phyloP scores from a whole-genome alignment of 2,329 filamentous ascomycete genomes.

The Talaromyces funiculosus region DNA sequence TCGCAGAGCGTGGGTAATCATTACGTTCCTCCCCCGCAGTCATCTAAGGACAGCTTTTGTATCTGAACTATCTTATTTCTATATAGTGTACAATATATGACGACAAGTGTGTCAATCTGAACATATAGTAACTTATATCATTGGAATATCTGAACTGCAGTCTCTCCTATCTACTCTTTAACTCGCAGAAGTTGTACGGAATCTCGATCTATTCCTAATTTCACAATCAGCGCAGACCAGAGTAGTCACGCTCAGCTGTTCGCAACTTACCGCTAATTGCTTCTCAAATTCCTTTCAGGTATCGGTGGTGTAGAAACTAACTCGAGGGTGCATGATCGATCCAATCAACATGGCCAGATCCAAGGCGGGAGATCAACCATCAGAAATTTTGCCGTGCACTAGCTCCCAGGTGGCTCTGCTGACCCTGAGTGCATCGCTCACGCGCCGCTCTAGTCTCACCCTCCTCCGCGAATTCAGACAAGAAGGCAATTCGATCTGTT shows the following conservation, averaged over 20 bases:
- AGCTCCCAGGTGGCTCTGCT: conserved; percentile 2
- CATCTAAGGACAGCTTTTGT: neutral
- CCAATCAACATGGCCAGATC: conserved; percentile 19
- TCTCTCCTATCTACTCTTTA: neutral
- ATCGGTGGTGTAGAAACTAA: neutral
- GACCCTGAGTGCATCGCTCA: conserved; percentile 11
- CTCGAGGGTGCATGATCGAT: neutral
- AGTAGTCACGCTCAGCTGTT: neutral
- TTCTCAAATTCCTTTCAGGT: neutral
- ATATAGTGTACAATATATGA: neutral
- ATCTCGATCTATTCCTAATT: neutral
- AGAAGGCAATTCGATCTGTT: neutral
- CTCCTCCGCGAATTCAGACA: neutral
- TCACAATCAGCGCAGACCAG: neutral
- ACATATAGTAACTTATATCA: neutral
- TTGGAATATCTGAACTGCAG: neutral
- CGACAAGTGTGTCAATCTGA: neutral
- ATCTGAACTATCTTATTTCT: neutral
- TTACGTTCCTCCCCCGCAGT: neutral
- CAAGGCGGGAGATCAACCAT: conserved; percentile 8
- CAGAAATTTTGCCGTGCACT: conserved; percentile 3
- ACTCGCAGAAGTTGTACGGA: neutral
- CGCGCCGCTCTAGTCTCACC: conserved; percentile 15
- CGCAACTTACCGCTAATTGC: neutral
- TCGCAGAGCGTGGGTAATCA: neutral